Evolutionary conservation across 306 rosid species (phyloP).

Genomic region (Cucurbita maxima): DNA sequence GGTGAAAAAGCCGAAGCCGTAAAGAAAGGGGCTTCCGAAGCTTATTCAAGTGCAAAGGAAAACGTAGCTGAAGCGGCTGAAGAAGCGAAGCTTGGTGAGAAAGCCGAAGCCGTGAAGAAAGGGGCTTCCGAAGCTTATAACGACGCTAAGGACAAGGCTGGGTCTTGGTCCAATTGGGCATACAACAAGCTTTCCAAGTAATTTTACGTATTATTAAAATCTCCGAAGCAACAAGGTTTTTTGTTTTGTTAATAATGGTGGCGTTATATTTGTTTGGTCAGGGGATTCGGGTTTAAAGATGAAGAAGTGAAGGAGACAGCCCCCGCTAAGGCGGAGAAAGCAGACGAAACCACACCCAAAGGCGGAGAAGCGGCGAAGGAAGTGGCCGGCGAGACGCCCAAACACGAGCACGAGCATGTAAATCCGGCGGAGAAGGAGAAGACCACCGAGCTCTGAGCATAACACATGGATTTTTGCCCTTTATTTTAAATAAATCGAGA

Average conservation of each 20-base stretch:
- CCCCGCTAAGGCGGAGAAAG: constrained; percentile 10
- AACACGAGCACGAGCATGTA: too few species aligned
- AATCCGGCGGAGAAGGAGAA: neutral
- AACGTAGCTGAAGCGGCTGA: neutral
- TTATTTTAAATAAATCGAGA: too few species aligned
- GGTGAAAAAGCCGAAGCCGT: too few species aligned
- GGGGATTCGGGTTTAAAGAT: neutral
- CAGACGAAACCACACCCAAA: constrained; percentile 18
- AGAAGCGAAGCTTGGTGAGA: neutral
- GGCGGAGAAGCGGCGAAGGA: constrained; percentile 17
- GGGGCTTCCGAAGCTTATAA: neutral
- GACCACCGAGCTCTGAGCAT: constrained; percentile 15
- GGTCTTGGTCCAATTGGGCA: constrained; percentile 19
- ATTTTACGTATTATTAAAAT: too few species aligned
- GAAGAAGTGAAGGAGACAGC: neutral
- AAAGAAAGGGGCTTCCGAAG: neutral
- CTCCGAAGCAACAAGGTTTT: too few species aligned
- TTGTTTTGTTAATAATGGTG: too few species aligned
- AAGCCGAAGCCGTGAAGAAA: neutral
- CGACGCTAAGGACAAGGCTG: constrained; percentile 9
- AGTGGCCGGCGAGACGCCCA: neutral
- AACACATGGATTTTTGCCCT: too few species aligned
- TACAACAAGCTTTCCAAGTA: constrained; percentile 24
- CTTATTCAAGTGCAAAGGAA: neutral
- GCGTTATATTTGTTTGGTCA: neutral